These are phyloP conservation scores for Sugiyamaella boreocaroliniensis DNA, from an alignment of 805 yeast species.

Conservation along the genomic window DNA sequence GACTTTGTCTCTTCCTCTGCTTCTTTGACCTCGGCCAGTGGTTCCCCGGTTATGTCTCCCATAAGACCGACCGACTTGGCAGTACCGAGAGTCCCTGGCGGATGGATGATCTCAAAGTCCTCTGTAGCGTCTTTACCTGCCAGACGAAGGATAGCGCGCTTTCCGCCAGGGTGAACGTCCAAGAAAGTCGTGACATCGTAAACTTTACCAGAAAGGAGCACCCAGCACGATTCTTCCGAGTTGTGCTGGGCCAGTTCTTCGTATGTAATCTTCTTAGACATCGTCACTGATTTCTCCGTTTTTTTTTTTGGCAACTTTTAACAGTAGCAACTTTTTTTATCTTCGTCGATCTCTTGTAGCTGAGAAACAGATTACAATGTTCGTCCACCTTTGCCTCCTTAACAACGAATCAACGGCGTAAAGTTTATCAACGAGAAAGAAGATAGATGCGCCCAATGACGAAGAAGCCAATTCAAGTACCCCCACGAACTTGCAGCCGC, in stretches of 20 bases:
- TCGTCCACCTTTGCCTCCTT: too few species aligned
- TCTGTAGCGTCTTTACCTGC: slow-evolving; percentile 48
- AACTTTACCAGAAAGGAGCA: slow-evolving; percentile 28
- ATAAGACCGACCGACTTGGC: neutral
- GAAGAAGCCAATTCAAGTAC: too few species aligned
- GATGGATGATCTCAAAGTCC: slow-evolving; percentile 24
- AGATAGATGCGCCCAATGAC: too few species aligned
- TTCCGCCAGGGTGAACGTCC: slow-evolving; percentile 44
- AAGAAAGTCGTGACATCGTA: slow-evolving; percentile 33
- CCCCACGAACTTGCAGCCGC: too few species aligned
- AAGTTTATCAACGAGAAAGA: too few species aligned
- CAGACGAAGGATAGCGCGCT: slow-evolving; percentile 35
- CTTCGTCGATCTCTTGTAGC: too few species aligned
- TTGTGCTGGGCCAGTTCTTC: slow-evolving; percentile 23
- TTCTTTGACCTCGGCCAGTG: slow-evolving; percentile 4
- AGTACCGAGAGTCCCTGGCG: slow-evolving; percentile 24
- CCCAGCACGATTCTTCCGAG: slow-evolving; percentile 23
- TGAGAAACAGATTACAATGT: too few species aligned
- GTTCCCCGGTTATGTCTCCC: slow-evolving; percentile 7
- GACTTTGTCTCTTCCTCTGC: neutral
- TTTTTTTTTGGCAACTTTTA: too few species aligned
- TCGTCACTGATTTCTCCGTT: too few species aligned
- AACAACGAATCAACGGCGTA: too few species aligned
- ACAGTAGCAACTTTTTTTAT: too few species aligned
- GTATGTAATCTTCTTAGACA: neutral